phyloP scores from a whole-genome alignment of 2,329 filamentous ascomycete genomes.

The Pseudogymnoascus sp. region DNA sequence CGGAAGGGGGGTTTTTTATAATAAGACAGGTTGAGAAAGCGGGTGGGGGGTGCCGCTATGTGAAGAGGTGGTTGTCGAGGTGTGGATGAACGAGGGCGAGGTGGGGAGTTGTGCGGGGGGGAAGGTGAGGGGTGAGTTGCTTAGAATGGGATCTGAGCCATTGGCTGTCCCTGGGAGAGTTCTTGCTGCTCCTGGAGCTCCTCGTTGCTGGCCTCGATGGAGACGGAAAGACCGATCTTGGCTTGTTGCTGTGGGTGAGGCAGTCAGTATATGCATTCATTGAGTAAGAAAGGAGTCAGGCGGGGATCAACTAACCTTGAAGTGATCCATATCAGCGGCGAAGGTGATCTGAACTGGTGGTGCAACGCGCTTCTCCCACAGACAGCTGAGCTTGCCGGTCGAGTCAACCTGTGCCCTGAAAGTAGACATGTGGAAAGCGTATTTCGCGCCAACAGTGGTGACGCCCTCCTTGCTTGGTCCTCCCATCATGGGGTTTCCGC shows the following conservation, averaged over 20 bases:
- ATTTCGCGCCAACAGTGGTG: slow-evolving; percentile 90
- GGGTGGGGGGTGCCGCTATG: neutral
- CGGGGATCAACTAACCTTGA: slow-evolving; percentile 64
- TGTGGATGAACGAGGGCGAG: slow-evolving; percentile 9
- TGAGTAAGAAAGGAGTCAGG: neutral
- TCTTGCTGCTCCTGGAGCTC: slow-evolving; percentile 84
- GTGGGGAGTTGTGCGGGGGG: neutral
- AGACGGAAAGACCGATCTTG: slow-evolving; percentile 90
- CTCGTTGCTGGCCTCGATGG: slow-evolving; percentile 78
- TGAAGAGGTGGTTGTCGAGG: neutral
- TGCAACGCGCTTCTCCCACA: slow-evolving; percentile 93
- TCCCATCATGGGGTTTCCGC: slow-evolving; percentile 64
- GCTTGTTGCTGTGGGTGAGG: slow-evolving; percentile 66
- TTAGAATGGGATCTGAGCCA: slow-evolving; percentile 57
- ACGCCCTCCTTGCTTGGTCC: slow-evolving; percentile 76
- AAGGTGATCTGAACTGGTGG: slow-evolving; percentile 91
- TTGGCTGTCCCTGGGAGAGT: slow-evolving; percentile 43
- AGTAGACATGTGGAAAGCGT: slow-evolving; percentile 92
- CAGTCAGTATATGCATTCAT: slow-evolving; percentile 27
- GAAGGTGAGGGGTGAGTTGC: neutral
- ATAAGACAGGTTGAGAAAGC: slow-evolving; percentile 10
- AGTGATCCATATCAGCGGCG: slow-evolving; percentile 92
- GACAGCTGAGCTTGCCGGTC: slow-evolving; percentile 83
- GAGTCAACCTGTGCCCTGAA: slow-evolving; percentile 96
- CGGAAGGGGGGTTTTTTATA: neutral